Conservation (phyloP, 257 asterid species). For the Avicennia marina region DNA sequence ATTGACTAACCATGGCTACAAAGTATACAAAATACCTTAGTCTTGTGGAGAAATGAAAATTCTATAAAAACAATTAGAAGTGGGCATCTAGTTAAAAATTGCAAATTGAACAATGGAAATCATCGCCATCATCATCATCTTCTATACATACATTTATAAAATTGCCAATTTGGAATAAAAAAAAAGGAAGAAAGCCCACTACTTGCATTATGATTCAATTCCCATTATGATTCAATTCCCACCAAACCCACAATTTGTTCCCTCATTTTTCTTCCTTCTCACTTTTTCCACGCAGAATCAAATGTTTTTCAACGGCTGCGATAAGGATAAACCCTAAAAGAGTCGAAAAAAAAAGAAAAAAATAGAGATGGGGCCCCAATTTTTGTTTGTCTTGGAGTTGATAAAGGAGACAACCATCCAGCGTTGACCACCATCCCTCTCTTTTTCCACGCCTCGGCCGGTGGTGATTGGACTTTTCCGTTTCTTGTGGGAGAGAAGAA, state of each 20-base stretch:
- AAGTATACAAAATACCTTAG: no score
- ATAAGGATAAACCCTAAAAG: slow-evolving; percentile 1
- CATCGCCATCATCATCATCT: neutral
- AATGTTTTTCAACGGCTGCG: slow-evolving; percentile 21
- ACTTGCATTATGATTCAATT: slow-evolving; percentile 4
- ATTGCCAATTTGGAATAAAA: slow-evolving; percentile 14
- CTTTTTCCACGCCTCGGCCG: slow-evolving; percentile 14
- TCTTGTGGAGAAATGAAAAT: no score
- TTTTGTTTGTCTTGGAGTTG: slow-evolving; percentile 5
- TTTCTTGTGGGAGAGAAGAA: neutral
- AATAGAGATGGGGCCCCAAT: slow-evolving; percentile 23
- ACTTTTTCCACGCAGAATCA: slow-evolving; percentile 13
- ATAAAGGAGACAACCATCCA: neutral
- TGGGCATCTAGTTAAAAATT: no score
- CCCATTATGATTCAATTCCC: slow-evolving; percentile 18
- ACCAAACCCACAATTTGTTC: slow-evolving; percentile 37
- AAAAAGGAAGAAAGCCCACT: slow-evolving; percentile 14
- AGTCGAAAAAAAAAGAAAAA: slow-evolving; percentile 17
- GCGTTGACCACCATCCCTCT: slow-evolving; percentile 23
- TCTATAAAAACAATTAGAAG: no score
- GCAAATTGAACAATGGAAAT: neutral
- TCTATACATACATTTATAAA: neutral
- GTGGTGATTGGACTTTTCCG: slow-evolving; percentile 14
- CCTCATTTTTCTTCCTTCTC: neutral
- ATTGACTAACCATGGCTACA: no score